Evolutionary conservation across 1,284 basidiomycete genomes (phyloP), one percentile per base, ranked within the genome.

Genomic region (Inonotus hispidus): DNA sequence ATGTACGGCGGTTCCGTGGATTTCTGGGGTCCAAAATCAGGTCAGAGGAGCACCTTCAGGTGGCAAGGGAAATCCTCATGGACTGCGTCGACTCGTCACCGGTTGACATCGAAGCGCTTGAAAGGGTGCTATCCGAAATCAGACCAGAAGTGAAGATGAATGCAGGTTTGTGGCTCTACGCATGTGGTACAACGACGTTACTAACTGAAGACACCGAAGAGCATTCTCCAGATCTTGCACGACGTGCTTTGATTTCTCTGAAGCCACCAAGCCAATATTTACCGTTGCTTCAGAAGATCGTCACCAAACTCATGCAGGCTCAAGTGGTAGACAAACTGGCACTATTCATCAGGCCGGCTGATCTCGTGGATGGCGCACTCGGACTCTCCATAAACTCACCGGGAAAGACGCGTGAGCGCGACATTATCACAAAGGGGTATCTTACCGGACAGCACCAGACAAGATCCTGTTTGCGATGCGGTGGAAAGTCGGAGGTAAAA

Each of bases 301-400:
- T 84, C 19, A 70, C 75, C 35, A 77, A 77, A 57, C 70, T 90
- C 25, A 74, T 75, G 3, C 70, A 73, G 25, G 77, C 82, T 2
- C 68, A 75, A 1, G 73, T 81, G 10, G 71, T 89, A 45, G 78
- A 87, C 71, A 87, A 85, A 66, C 73, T 85, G 0, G 78, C 76
- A 13, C 74, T 91, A 29, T 91, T 90, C 69, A 79, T 91, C 68
- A 89, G 86, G 68, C 78, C 86, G 1, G 72, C 70, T 7, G 87
- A 90, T 63, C 77, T 91, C 11, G 73, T 88, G 3, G 85, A 88
- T 65, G 83, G 82, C 8, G 70, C 84, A 72, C 70, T 29, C 68
- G 71, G 25, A 69, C 65, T 61, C 0, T 66, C 63, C 25, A 66
- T 73, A 35, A 64, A 63, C 7, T 27, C 61, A 4, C 52, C 56